phyloP scores from a whole-genome alignment of 805 yeast genomes.

The Candida verbasci region DNA sequence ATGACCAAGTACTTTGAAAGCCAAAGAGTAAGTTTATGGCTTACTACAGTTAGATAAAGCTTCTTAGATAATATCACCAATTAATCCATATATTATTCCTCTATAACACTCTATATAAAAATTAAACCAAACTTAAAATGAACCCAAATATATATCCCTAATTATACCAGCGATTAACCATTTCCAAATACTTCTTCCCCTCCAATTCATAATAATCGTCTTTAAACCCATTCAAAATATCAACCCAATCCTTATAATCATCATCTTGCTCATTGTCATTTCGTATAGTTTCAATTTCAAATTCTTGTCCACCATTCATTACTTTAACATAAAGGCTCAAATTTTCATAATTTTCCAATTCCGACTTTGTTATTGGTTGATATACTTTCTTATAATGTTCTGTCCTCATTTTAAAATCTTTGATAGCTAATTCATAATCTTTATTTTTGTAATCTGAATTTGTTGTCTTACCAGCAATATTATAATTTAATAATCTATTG shows the following conservation, averaged over 20 bases:
- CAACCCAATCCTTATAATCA: slow-evolving; percentile 3
- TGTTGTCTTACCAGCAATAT: slow-evolving; percentile 60
- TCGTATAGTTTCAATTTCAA: slow-evolving; percentile 11
- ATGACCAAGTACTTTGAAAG: too few relatives aligned
- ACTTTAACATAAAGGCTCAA: slow-evolving; percentile 20
- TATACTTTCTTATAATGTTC: slow-evolving; percentile 42
- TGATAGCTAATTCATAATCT: slow-evolving; percentile 48
- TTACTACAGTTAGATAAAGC: too few relatives aligned
- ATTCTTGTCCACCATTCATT: slow-evolving; percentile 24
- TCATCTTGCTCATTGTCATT: background rate
- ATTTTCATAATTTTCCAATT: slow-evolving; percentile 15
- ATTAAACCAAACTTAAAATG: background rate
- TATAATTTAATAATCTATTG: slow-evolving; percentile 47
- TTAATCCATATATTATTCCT: too few relatives aligned
- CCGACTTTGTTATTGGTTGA: slow-evolving; percentile 24
- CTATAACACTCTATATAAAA: background rate
- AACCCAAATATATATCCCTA: background rate
- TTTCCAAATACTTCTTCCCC: slow-evolving; percentile 21
- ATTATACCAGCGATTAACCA: slow-evolving; percentile 20
- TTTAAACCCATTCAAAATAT: slow-evolving; percentile 7
- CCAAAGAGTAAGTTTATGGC: too few relatives aligned
- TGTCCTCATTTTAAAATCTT: slow-evolving; percentile 57
- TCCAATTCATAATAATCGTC: slow-evolving; percentile 17
- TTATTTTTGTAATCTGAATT: slow-evolving; percentile 57
- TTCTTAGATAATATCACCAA: too few relatives aligned